Evolutionary conservation across 495 filamentous ascomycete genomes (phyloP).

Genomic region (Penicillium canariense): DNA sequence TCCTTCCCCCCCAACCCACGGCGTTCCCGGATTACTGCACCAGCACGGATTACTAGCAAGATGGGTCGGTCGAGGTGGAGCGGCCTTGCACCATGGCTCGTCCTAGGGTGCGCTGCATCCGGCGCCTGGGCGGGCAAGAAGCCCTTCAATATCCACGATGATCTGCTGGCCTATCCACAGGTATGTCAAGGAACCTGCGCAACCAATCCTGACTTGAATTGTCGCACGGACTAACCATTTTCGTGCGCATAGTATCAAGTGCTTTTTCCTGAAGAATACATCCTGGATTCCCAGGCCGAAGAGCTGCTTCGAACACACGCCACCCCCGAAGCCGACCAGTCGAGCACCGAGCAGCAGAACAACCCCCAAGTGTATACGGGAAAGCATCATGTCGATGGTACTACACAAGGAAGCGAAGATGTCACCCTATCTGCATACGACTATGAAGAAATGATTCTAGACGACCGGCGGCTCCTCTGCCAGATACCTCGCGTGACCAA

Average conservation of each 20-base stretch:
- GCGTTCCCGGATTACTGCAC: neutral
- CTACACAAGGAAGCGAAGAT: neutral
- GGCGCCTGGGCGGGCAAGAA: conserved; percentile 52
- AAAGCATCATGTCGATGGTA: conserved; percentile 11
- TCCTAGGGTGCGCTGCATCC: conserved; percentile 36
- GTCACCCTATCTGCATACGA: conserved; percentile 9
- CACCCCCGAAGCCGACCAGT: conserved; percentile 10
- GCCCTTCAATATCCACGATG: conserved; percentile 82
- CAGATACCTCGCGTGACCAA: conserved; percentile 70
- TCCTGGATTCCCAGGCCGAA: conserved; percentile 68
- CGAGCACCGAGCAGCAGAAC: conserved; percentile 15
- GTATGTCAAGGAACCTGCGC: conserved; percentile 42
- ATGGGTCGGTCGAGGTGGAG: conserved; percentile 31
- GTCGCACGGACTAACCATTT: neutral
- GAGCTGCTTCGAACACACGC: conserved; percentile 50
- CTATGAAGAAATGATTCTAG: conserved; percentile 61
- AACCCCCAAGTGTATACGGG: conserved; percentile 30
- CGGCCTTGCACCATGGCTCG: conserved; percentile 30
- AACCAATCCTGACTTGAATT: neutral
- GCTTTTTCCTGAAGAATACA: conserved; percentile 68
- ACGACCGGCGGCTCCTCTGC: conserved; percentile 75
- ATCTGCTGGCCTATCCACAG: conserved; percentile 89
- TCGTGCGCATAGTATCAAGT: conserved; percentile 70
- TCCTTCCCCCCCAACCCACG: neutral
- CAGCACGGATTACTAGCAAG: neutral